These are phyloP conservation scores for Hypomontagnella monticulosa DNA, from an alignment of 495 filamentous ascomycete genomes.

Conservation along the genomic window DNA sequence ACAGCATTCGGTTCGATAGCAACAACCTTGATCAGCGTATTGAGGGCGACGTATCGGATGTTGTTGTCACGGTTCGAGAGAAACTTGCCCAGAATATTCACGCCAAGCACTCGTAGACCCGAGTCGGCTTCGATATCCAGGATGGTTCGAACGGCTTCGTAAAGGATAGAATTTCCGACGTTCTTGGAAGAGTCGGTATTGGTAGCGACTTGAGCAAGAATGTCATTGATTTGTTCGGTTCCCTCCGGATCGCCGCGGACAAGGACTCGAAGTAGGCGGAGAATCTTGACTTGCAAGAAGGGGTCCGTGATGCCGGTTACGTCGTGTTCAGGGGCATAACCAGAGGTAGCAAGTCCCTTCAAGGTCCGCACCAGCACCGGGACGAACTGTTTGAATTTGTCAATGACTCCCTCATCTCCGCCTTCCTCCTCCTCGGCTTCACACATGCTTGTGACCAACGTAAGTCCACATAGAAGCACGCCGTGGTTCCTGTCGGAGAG, in stretches of 20 bases:
- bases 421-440: constrained; percentile 92
- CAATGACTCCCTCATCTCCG: constrained; percentile 82
- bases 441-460: constrained; percentile 90
- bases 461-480: constrained; percentile 90
- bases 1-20: constrained; percentile 98
- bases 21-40: constrained; percentile 97
- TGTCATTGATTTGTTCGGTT: constrained; percentile 98
- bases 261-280: constrained; percentile 84
- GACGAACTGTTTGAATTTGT: constrained; percentile 86
- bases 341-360: constrained; percentile 90
- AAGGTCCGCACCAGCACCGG: constrained; percentile 84
- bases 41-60: constrained; percentile 96
- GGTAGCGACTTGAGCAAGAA: constrained; percentile 95
- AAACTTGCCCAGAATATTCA: constrained; percentile 99
- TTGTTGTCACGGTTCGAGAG: constrained; percentile 98
- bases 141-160: constrained; percentile 96
- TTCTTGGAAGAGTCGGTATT: constrained; percentile 99
- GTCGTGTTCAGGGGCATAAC: constrained; percentile 97
- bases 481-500: constrained; percentile 93
- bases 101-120: constrained; percentile 89
- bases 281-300: constrained; percentile 97
- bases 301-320: constrained; percentile 98
- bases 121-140: constrained; percentile 98
- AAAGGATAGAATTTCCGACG: constrained; percentile 96
- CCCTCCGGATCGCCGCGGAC: constrained; percentile 87